Evolutionary conservation across 2,329 filamentous ascomycete species (phyloP).

Genomic region (Pyricularia sp.): DNA sequence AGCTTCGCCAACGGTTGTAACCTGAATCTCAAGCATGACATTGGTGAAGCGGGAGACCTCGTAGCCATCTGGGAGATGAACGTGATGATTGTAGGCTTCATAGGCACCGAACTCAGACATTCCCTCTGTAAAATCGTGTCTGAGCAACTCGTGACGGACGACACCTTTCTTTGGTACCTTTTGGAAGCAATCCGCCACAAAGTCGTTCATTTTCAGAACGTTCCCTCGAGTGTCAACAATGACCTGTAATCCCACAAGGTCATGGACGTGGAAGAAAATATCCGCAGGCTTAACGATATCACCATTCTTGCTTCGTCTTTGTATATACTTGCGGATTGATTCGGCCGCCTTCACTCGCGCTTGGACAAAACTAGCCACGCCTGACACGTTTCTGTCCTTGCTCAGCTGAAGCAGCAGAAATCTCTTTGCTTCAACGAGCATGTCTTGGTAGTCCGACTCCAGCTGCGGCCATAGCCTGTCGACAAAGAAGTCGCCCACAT

Average conservation of each 20-base stretch:
- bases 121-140: neutral
- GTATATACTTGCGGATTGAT: neutral
- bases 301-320: neutral
- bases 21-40: neutral
- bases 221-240: neutral
- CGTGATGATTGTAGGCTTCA: neutral
- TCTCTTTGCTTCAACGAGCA: neutral
- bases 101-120: neutral
- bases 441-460: neutral
- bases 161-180: neutral
- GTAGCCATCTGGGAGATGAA: neutral
- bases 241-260: neutral
- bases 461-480: neutral
- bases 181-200: neutral
- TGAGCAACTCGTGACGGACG: neutral
- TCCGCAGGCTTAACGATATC: neutral
- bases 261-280: neutral
- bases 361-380: neutral
- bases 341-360: neutral
- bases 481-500: neutral
- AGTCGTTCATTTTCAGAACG: neutral
- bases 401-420: neutral
- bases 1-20: neutral
- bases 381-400: neutral
- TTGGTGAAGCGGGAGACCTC: neutral